Evolutionary conservation across 768 basidiomycete genomes (phyloP), one percentile per base, ranked within the genome.

Genomic region (Termitomyces eurrhizus): DNA sequence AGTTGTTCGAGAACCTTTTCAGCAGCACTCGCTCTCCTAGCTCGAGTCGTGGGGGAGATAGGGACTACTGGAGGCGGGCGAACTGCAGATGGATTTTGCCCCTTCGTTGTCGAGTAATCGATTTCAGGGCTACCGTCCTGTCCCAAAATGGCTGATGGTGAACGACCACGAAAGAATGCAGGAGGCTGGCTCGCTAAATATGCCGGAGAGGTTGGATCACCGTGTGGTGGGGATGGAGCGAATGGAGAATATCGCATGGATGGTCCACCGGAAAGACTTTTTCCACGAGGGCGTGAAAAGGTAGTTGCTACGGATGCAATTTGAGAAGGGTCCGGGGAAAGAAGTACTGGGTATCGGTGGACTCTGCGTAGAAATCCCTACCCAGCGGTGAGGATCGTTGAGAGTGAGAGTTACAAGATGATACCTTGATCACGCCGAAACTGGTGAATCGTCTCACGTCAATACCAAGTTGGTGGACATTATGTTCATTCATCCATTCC

Each of bases 381-480:
- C 21, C 24, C 11, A 33, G 36, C 35, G 42, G n/a, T 64, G 45
- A 62, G 36, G 36, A 44, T 36, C 33, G 44, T 41, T 41, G 54
- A 57, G 39, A 14, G 35, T 12, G n/a, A 50, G n/a, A 13, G n/a
- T 41, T 6, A 29, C 62, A 68, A 86, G 88, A 74, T 21, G n/a
- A 65, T 70, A 86, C 91, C 76, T 99, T 99, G 76, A 99, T 96
- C 26, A 98, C 92, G 6, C 97, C 97, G 68, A 98, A 99, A 62
- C 91, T 95, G 18, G 93, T 87, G 72, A 99, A 97, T n/a, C 97
- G 85, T 9, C 96, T 85, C 8, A 92, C 83, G 70, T 99, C 97
- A 56, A 98, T 88, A 2, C 92, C 93, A 24, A 87, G 72, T 7
- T 78, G 75, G 52, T 87, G 82, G 18, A 95, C 84, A 24, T 86